phyloP scores from a whole-genome alignment of 495 filamentous ascomycete species.

The Tuber indicum region DNA sequence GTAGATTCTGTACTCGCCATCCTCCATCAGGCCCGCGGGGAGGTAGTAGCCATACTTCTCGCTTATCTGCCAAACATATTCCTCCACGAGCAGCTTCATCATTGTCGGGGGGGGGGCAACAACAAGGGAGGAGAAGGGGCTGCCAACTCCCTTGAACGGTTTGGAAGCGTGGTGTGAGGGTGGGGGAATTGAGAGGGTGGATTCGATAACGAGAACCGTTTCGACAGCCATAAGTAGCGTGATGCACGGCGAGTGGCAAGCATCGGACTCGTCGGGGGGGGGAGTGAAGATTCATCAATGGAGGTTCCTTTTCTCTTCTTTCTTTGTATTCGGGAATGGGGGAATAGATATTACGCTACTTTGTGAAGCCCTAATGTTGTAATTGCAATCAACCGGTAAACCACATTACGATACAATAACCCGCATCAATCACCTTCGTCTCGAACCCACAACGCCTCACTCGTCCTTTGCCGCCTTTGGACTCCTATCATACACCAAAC shows the following conservation, averaged over 20 bases:
- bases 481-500: too few relatives aligned
- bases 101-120: background rate
- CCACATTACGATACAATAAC: too few relatives aligned
- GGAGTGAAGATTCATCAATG: background rate
- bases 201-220: background rate
- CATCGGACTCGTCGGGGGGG: background rate
- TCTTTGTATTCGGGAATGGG: background rate
- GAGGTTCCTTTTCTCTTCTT: background rate
- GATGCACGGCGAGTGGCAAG: background rate
- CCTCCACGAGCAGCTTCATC: conserved; percentile 47
- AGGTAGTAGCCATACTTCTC: conserved; percentile 70
- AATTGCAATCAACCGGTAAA: too few relatives aligned
- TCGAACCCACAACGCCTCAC: too few relatives aligned
- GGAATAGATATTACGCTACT: too few relatives aligned
- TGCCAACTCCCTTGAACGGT: background rate
- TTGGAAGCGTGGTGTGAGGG: background rate
- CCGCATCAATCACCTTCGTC: too few relatives aligned
- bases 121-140: background rate
- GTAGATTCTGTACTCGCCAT: conserved; percentile 67
- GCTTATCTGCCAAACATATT: conserved; percentile 60
- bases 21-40: conserved; percentile 62
- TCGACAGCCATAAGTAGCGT: background rate
- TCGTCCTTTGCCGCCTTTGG: too few relatives aligned
- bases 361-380: too few relatives aligned
- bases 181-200: background rate